Conservation (phyloP, 2,329 filamentous ascomycete genomes). For the Ophidiomyces ophidiicola region DNA sequence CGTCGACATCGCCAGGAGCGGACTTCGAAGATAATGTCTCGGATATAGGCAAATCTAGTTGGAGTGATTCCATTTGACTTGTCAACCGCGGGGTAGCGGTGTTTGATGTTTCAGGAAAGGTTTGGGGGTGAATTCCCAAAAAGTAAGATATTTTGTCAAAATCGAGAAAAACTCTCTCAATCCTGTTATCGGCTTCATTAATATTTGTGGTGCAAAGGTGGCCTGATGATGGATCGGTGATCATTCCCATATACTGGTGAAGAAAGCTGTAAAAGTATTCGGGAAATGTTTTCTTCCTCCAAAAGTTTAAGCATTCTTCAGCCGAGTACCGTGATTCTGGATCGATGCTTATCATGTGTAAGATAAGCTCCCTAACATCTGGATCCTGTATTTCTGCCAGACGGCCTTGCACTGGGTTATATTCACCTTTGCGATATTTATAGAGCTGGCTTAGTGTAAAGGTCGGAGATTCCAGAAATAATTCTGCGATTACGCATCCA, state of each 20-base stretch:
- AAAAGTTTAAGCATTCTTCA: constrained; percentile 86
- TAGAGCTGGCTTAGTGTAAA: constrained; percentile 95
- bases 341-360: constrained; percentile 92
- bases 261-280: constrained; percentile 96
- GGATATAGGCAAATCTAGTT: constrained; percentile 76
- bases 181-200: constrained; percentile 82
- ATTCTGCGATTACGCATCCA: constrained; percentile 90
- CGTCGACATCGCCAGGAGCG: constrained; percentile 62
- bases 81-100: constrained; percentile 25
- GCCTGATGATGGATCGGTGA: constrained; percentile 80
- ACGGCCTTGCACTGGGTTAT: constrained; percentile 70
- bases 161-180: constrained; percentile 83
- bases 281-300: constrained; percentile 83
- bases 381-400: constrained; percentile 77
- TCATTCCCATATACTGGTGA: constrained; percentile 92
- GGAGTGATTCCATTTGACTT: constrained; percentile 50
- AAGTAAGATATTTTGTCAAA: constrained; percentile 98
- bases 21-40: constrained; percentile 55
- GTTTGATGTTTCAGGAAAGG: constrained; percentile 24
- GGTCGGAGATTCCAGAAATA: constrained; percentile 91
- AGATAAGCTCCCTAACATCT: constrained; percentile 75
- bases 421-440: constrained; percentile 85
- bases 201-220: constrained; percentile 62
- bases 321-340: constrained; percentile 85
- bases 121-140: constrained; percentile 57